A percentile compares a stretch with the other conserved stretches of the same genome.
phyloP scores from a whole-genome alignment of 331 rosid genomes.

The Dryas integrifolia region DNA sequence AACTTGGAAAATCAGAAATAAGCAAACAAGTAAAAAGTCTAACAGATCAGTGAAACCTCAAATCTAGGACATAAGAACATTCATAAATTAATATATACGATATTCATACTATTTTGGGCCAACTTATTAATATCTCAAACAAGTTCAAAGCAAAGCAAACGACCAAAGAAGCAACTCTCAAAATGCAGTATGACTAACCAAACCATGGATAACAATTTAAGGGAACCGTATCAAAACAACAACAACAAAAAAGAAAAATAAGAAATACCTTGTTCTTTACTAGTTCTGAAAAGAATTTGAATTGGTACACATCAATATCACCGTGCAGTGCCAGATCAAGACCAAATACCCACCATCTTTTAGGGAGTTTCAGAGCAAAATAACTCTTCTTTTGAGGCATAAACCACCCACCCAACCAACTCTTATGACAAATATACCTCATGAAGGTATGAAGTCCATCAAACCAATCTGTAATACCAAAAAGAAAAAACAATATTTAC shows the following conservation, averaged over 20 bases:
- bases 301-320: conserved; percentile 96
- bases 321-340: conserved; percentile 87
- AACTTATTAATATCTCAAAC: background rate
- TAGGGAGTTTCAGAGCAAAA: conserved; percentile 91
- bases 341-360: conserved; percentile 96
- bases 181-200: background rate
- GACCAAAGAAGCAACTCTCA: conserved; percentile 5
- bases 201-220: background rate
- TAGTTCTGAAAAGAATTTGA: conserved; percentile 85
- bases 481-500: conserved; percentile 17
- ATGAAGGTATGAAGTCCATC: conserved; percentile 96
- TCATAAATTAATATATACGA: background rate
- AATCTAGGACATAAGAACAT: background rate
- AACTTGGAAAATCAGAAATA: background rate
- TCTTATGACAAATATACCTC: conserved; percentile 87
- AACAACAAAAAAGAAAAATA: conserved; percentile 8
- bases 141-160: background rate
- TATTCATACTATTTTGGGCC: background rate
- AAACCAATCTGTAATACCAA: conserved; percentile 75
- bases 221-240: background rate
- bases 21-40: background rate
- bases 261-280: conserved; percentile 63
- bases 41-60: background rate
- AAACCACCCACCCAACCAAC: conserved; percentile 99
- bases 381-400: conserved; percentile 98